Conservation (phyloP, 139 green algal species). For the Closterium sp. region DNA sequence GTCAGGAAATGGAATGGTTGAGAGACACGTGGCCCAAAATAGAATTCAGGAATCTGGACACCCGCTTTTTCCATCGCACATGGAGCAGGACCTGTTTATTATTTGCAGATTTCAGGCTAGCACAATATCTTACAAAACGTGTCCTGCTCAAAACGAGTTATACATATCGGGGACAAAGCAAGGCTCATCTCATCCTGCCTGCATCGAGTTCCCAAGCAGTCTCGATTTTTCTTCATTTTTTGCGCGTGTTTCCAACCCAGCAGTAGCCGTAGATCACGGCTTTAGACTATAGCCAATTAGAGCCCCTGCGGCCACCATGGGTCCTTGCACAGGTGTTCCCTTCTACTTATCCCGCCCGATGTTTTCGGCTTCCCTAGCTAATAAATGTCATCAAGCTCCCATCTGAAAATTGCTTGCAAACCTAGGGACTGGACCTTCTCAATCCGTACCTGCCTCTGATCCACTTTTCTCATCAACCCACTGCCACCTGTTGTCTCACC, state of each 20-base stretch:
- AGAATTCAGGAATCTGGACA: neutral
- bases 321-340: neutral
- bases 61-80: neutral
- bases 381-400: neutral
- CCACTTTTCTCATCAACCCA: neutral
- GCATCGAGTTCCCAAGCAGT: no score
- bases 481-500: neutral
- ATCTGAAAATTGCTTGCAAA: neutral
- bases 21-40: neutral
- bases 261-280: neutral
- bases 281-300: neutral
- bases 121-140: no score
- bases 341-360: neutral
- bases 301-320: neutral
- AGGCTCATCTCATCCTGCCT: no score
- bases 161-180: no score
- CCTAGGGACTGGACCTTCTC: neutral
- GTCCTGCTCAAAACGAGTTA: no score
- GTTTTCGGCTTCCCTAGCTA: neutral
- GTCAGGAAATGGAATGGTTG: neutral
- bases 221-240: no score
- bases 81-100: no score
- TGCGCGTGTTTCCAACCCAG: no score
- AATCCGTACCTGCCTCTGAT: neutral
- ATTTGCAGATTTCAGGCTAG: no score